Evolutionary conservation across 2,329 filamentous ascomycete genomes (phyloP), one percentile per base, ranked within the genome.

Genomic region (Neurospora sp.): DNA sequence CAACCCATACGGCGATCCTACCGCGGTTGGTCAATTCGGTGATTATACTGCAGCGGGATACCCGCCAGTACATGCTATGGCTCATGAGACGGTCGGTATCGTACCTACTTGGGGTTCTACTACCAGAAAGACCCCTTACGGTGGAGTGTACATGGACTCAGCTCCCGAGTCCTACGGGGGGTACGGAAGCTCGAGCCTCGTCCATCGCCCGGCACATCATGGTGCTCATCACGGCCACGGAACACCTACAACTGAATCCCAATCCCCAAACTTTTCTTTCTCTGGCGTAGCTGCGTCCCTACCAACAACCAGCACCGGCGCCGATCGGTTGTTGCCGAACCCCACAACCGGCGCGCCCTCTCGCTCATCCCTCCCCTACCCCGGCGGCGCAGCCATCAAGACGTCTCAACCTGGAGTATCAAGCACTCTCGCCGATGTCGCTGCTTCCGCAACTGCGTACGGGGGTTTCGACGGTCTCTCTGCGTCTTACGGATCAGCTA

Each of bases 1-100:
- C 0, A 82, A 82, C 70, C 70, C 75, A 0, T 80, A 81, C 0
- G 81, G 82, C n/a, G 80, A 82, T 69, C 81, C 82, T 71, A 79
- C 79, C 67, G 71, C 74, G 19, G 69, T 82, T 12, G 76, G 77
- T 1, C 81, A 81, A 68, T 75, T 62, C 77, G 10, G 77, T 82
- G 52, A 62, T 62, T 62, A 62, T 36, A 62, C 3, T 36, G 52
- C 52, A 33, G 52, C 52, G 12, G 52, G 52, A 62, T 62, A 62
- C 2, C 52, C 52, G 15, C 52, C 52, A 17, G 52, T 62, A 17
- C 52, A 62, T 62, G 28, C 28, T 8, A 74, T 82, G 68, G 76
- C 72, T 69, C 77, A 78, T 37, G 81, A 82, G 15, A 69, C 77
- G 0, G 70, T 77, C 5, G 72, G 77, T 19, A 76, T 81, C 68